A percentile compares a stretch with the other conserved stretches of the same genome.
Conservation (phyloP, 352 stramenopile genomes). For the Phytophthora podocarpi region DNA sequence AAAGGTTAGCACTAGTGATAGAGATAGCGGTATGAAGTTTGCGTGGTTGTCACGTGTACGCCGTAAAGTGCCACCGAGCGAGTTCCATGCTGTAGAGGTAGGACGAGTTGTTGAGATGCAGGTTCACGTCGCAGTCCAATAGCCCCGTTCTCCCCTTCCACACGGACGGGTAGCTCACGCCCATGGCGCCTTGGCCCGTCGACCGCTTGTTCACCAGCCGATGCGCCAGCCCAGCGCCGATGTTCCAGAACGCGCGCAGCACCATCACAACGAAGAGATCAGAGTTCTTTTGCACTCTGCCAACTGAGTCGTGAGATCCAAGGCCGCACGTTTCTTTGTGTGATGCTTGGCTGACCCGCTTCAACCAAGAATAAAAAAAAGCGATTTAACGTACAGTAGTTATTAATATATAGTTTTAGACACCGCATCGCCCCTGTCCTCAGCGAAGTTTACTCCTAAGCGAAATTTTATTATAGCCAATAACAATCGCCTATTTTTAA, state of each 20-base stretch:
- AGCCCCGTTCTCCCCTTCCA: slow-evolving; percentile 70
- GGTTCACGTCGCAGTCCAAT: slow-evolving; percentile 85
- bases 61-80: slow-evolving; percentile 81
- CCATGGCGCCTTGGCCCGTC: slow-evolving; percentile 55
- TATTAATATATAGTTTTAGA: no score
- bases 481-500: no score
- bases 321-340: slow-evolving; percentile 6
- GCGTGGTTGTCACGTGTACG: slow-evolving; percentile 45
- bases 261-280: slow-evolving; percentile 43
- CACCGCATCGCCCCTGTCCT: no score
- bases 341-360: slow-evolving; percentile 18
- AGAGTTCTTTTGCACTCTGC: no score
- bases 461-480: no score
- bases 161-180: slow-evolving; percentile 65
- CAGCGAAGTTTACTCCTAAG: no score
- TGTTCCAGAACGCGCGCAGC: slow-evolving; percentile 75
- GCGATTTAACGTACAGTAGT: no score
- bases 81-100: slow-evolving; percentile 89
- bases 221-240: slow-evolving; percentile 57
- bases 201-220: slow-evolving; percentile 58
- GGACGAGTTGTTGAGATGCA: slow-evolving; percentile 87
- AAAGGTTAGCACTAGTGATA: slow-evolving; percentile 3
- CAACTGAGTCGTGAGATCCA: slow-evolving; percentile 1
- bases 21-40: not conserved
- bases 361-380: no score